Base-by-base conservation (phyloP, 495 filamentous ascomycete genomes). In the Paragyromitra xinjiangensis region DNA sequence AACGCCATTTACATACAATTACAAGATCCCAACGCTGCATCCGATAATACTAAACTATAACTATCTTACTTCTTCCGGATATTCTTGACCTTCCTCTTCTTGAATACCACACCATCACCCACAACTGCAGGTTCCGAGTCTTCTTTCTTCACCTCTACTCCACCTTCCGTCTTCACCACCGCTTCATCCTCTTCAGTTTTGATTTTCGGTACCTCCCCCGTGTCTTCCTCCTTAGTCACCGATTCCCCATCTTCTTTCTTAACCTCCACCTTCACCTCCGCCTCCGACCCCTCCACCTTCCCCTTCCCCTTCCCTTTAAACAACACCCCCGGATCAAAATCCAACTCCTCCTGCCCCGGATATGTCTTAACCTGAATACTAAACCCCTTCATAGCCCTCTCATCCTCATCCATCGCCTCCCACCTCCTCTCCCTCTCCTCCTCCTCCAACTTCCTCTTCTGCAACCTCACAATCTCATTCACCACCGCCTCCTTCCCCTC, bases 11-110 rank as follows among this genome's bases (percentile, higher is more conserved):
- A 12, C 65, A 22, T 71, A 70, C 14, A 63, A 69, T 61, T 70
- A 69, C 58, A 71, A 64, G 16, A 6, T 8, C 40, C 1, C 6
- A 22, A 2, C 19, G 9, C 6, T 58, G 34, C 55, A 48, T 16
- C 19, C 24, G 16, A 63, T 14, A 2, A 4, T 22, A 8, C 26
- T 34, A 37, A 19, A 29, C 11, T 3, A n/a, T 12, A 40, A 37
- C 42, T 16, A 9, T 40, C 34, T 83, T 79, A 85, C 77, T 84
- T 87, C 53, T 90, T 88, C 48, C 89, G 87, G 78, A 92, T 88
- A 42, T 89, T 89, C 83, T 94, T 97, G 0, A 91, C 87, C 82
- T 95, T 97, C 76, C 94, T 89, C 84, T 97, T 97, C 85, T 97
- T 98, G 86, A 98, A 98, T 12, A 95, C 85, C 22, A 95, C 87